phyloP scores from a whole-genome alignment of 1,139 yeast genomes.

The Blastobotrys ciferrii region DNA sequence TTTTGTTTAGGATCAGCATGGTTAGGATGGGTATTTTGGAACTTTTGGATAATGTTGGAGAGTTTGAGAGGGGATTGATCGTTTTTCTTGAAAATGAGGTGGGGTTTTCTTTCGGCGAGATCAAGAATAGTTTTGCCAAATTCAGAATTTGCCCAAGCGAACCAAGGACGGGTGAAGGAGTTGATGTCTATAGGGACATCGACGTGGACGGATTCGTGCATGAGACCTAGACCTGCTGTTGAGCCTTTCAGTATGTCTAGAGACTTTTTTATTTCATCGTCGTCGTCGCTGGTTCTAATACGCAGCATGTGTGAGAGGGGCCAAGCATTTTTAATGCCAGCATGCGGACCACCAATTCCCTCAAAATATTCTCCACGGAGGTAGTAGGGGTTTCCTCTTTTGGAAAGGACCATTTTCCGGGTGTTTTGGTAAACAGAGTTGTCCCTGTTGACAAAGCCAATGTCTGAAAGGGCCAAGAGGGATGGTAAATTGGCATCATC shows the following conservation, averaged over 20 bases:
- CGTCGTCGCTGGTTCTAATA: constrained; percentile 72
- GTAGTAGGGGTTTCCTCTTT: constrained; percentile 75
- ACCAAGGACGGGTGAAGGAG: constrained; percentile 71
- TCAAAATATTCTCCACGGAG: constrained; percentile 58
- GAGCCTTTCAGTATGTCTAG: constrained; percentile 54
- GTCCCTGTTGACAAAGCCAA: constrained; percentile 56
- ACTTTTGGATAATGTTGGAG: neutral
- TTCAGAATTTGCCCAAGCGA: constrained; percentile 93
- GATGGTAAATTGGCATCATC: constrained; percentile 93
- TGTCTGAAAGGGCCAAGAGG: constrained; percentile 72
- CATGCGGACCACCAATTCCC: constrained; percentile 91
- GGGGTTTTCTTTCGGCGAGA: constrained; percentile 71
- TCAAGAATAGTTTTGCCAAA: constrained; percentile 81
- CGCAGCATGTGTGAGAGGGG: constrained; percentile 79
- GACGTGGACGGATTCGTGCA: constrained; percentile 82
- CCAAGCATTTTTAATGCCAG: constrained; percentile 82
- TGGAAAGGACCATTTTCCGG: constrained; percentile 67
- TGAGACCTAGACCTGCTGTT: constrained; percentile 73
- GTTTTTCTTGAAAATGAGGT: constrained; percentile 50
- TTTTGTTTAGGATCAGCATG: too few relatives aligned
- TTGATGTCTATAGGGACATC: constrained; percentile 44
- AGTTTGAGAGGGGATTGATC: constrained; percentile 27
- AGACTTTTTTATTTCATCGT: constrained; percentile 56
- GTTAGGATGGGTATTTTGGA: neutral
- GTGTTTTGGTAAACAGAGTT: constrained; percentile 75